phyloP scores from a whole-genome alignment of 495 filamentous ascomycete genomes.

The Clohesyomyces aquaticus region DNA sequence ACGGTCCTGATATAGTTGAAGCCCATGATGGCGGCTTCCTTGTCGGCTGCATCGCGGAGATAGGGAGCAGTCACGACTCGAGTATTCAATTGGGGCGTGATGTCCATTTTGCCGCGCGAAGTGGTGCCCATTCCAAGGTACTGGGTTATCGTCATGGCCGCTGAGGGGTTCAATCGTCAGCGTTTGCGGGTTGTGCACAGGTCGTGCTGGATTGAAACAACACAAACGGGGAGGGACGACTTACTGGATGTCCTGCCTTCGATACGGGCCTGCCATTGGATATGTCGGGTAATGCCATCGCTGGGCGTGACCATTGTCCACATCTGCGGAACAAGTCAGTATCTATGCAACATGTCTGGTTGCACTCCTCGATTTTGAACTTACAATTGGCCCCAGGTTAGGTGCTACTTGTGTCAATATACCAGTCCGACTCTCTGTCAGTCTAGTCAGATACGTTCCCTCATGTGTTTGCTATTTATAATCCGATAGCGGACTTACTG shows the following conservation, averaged over 20 bases:
- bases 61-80: slow-evolving; percentile 58
- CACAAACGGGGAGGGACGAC: too few relatives aligned
- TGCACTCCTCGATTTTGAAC: not conserved
- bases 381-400: slow-evolving; percentile 61
- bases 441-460: not conserved
- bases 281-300: slow-evolving; percentile 66
- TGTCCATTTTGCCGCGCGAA: slow-evolving; percentile 64
- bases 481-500: slow-evolving; percentile 6
- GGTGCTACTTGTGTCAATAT: slow-evolving; percentile 71
- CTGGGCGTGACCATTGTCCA: slow-evolving; percentile 61
- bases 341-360: not conserved
- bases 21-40: slow-evolving; percentile 54
- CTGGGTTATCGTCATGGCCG: slow-evolving; percentile 64
- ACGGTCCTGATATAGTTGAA: slow-evolving; percentile 62
- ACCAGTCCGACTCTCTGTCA: slow-evolving; percentile 55
- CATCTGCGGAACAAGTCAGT: slow-evolving; percentile 41
- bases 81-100: slow-evolving; percentile 58
- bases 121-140: slow-evolving; percentile 66
- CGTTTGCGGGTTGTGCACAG: not conserved
- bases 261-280: slow-evolving; percentile 69
- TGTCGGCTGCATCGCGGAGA: slow-evolving; percentile 58
- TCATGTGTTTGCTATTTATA: too few relatives aligned
- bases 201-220: too few relatives aligned
- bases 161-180: slow-evolving; percentile 19
- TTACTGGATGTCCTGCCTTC: slow-evolving; percentile 47